Percentiles rank a stretch among this genome's conserved stretches.
Evolutionary conservation across 2,329 filamentous ascomycete genomes (phyloP).

Genomic region (Pseudogymnoascus sp.): DNA sequence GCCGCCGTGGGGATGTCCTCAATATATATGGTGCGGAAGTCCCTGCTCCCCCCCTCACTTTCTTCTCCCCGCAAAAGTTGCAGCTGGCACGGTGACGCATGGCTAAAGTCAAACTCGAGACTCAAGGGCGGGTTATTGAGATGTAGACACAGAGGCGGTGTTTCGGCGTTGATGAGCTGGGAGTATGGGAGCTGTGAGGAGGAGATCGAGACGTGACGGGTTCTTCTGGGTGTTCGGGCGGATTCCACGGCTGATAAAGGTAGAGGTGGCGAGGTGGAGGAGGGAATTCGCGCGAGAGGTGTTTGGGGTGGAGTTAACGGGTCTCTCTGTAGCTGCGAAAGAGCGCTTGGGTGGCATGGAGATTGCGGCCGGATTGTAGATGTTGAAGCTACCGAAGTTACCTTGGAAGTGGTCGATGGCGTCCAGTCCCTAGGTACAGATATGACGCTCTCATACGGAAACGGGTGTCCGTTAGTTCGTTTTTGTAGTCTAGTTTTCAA

Average conservation of each 20-base stretch:
- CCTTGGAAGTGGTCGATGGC: background rate
- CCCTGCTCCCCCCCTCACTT: background rate
- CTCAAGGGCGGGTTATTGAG: constrained; percentile 7
- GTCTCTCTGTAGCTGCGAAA: constrained; percentile 5
- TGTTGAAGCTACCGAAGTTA: constrained; percentile 12
- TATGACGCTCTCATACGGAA: background rate
- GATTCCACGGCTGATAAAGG: no score
- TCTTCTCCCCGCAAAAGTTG: constrained; percentile 10
- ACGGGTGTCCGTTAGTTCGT: background rate
- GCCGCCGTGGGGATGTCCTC: constrained; percentile 15
- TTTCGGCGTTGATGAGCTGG: constrained; percentile 8
- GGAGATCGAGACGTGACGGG: background rate
- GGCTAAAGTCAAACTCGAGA: constrained; percentile 16
- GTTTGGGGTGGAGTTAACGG: constrained; percentile 14
- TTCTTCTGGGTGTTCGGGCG: no score
- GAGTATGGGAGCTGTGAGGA: constrained; percentile 13
- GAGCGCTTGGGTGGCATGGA: background rate
- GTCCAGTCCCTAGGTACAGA: background rate
- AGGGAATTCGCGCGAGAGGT: background rate
- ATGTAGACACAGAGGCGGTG: constrained; percentile 13
- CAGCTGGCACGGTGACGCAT: constrained; percentile 12
- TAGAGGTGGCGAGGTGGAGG: background rate
- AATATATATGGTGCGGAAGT: constrained; percentile 10
- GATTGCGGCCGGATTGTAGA: constrained; percentile 13
- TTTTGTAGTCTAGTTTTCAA: constrained; percentile 13